These are phyloP conservation scores for Verticillium alfalfae DNA, from an alignment of 2,329 filamentous ascomycete genomes.

Conservation along the genomic window DNA sequence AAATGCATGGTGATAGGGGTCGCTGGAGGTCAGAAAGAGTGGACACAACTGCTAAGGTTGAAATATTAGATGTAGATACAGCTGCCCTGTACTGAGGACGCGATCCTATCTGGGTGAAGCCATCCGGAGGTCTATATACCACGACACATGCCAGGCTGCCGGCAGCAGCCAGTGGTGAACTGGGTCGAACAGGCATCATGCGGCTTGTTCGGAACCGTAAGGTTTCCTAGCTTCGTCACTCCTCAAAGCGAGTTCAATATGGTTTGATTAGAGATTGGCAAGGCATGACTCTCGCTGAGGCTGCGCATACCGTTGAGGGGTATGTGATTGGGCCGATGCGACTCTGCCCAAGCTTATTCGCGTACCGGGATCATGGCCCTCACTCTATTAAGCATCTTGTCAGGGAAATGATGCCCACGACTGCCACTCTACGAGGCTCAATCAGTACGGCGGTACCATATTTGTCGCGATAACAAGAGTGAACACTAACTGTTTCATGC, in stretches of 20 bases:
- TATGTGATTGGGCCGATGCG: neutral
- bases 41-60: neutral
- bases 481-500: no score
- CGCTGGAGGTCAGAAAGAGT: neutral
- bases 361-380: neutral
- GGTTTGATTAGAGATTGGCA: neutral
- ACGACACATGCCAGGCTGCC: no score
- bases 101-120: neutral
- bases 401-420: neutral
- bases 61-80: neutral
- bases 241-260: neutral
- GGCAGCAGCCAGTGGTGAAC: neutral
- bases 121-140: neutral
- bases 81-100: neutral
- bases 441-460: no score
- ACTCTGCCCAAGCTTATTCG: neutral
- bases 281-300: neutral
- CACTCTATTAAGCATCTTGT: neutral
- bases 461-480: no score
- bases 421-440: no score
- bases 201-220: neutral
- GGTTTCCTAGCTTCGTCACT: neutral
- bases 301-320: neutral
- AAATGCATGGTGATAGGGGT: neutral
- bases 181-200: neutral